Evolutionary conservation across 2,329 filamentous ascomycete species (phyloP).

Genomic region (Nothopassalora personata): DNA sequence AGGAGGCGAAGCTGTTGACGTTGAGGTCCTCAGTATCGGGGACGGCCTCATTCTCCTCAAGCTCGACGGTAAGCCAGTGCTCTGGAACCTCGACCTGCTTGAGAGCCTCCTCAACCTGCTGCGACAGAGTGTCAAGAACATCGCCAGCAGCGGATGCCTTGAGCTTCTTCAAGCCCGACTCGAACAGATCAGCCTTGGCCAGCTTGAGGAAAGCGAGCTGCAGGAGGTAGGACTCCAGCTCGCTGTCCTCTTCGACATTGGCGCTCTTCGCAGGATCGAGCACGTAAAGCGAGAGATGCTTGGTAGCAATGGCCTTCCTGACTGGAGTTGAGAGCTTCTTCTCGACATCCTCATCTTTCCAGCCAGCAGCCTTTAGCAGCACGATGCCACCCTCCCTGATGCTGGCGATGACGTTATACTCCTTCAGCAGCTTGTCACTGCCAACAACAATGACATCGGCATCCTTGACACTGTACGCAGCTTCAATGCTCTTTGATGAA

Average conservation of each 20-base stretch:
- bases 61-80: conserved; percentile 68
- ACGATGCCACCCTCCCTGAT: conserved; percentile 36
- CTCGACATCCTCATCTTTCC: conserved; percentile 85
- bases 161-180: conserved; percentile 61
- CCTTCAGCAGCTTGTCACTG: conserved; percentile 71
- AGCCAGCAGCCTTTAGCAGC: conserved; percentile 63
- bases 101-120: conserved; percentile 62
- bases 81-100: conserved; percentile 70
- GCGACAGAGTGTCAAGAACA: conserved; percentile 55
- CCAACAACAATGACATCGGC: conserved; percentile 77
- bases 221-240: conserved; percentile 60
- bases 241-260: conserved; percentile 60
- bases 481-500: conserved; percentile 76
- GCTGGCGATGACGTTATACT: conserved; percentile 59
- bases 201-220: conserved; percentile 81
- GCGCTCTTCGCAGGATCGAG: conserved; percentile 66
- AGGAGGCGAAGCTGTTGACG: conserved; percentile 75
- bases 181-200: conserved; percentile 61
- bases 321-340: conserved; percentile 71
- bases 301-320: conserved; percentile 65
- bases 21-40: conserved; percentile 61
- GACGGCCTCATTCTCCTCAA: conserved; percentile 50
- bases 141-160: conserved; percentile 51
- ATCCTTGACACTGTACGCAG: conserved; percentile 71
- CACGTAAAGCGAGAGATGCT: conserved; percentile 65